Base-by-base conservation (phyloP, 1,284 basidiomycete species). In the Puccinia sorghi region DNA sequence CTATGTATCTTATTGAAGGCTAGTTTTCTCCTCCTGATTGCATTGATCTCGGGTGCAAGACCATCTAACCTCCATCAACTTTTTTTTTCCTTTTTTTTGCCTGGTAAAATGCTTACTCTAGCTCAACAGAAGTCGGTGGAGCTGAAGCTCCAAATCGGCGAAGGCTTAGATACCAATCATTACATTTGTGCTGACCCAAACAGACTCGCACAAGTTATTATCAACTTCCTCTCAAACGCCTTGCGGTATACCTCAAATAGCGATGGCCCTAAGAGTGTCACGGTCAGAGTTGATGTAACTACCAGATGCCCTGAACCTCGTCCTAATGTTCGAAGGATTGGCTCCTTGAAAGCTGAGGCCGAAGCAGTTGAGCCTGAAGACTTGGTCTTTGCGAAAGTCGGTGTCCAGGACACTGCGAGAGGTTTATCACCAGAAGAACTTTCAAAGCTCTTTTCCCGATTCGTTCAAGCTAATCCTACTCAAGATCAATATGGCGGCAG, bases 401-500 rank as follows among this genome's bases (percentile, higher is more conserved):
- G 64, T 20, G 74, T 77, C 67, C 61, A 69, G 63, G 74, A 77
- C 32, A 77, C 74, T 59, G 74, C 74, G 17, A 67, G 74, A 48
- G 74, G 74, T 12, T 77, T 77, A 48, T 69, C 64, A 37, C 74
- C 63, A n/a, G 74, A 77, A 20, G 74, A 77, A 27, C 41, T 77
- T 12, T 50, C 74, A 22, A 67, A 57, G 63, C n/a, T 77, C 12
- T 77, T 77, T 59, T 63, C 66, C 46, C 59, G 74, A 64, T 77
- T 77, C n/a, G 63, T 66, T 27, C 74, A 77, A 70, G 74, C 66
- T 25, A 77, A 77, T 48, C 74, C 74, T 37, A 77, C 74, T 27
- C 74, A 77, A 69, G 74, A 77, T 59, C 74, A 77, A 70, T 77
- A 77, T 39, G 74, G 74, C 46, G 74, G 74, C 9, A 69, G 64